Evolutionary conservation across 495 filamentous ascomycete species (phyloP), one percentile per base, ranked within the genome.

Genomic region (Jackrogersella multiformis): DNA sequence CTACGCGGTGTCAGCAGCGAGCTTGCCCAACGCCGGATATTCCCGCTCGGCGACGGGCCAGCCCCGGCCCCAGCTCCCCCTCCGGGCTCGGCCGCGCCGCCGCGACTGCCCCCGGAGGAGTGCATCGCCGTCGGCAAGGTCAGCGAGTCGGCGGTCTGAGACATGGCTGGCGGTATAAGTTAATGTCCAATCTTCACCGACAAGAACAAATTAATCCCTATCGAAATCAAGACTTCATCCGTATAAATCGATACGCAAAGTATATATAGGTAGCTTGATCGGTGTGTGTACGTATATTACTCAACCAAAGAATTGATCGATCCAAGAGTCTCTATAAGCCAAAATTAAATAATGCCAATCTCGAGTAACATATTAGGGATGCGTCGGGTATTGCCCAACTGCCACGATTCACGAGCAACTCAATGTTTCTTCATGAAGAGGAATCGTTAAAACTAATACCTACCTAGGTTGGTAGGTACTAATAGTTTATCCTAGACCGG

Each of bases 111-210:
- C 30, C 57, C 64, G 20, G 58, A 26, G 15, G 65, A 46, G 26
- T 69, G 66, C 60, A 69, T 69, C 13, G 66, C 66, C 48, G 66
- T 60, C n/a, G 66, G 66, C 4, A 69, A 44, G 6, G 66, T 64
- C 26, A 69, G 41, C 26, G 66, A 69, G 60, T 69, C 60, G 9
- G 66, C 42, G 5, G 66, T 55, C 51, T 7, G 66, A 34, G 66
- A 56, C 66, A 69, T 69, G 3, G 24, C 15, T 48, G 5, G 13
- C 24, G 15, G 26, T 49, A 32, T 28, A 12, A 32, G n/a, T 5
- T 32, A 5, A 30, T 4, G n/a, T 28, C 21, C 45, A 32, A 48
- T 28, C 15, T 12, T 10, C 12, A 36, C 12, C 8, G 12, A n/a
- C n/a, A n/a, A 36, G 6, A n/a, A 15, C 5, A 12, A 2, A 30